Evolutionary conservation across 2,329 filamentous ascomycete species (phyloP).

Genomic region (Pseudogymnoascus verrucosus): DNA sequence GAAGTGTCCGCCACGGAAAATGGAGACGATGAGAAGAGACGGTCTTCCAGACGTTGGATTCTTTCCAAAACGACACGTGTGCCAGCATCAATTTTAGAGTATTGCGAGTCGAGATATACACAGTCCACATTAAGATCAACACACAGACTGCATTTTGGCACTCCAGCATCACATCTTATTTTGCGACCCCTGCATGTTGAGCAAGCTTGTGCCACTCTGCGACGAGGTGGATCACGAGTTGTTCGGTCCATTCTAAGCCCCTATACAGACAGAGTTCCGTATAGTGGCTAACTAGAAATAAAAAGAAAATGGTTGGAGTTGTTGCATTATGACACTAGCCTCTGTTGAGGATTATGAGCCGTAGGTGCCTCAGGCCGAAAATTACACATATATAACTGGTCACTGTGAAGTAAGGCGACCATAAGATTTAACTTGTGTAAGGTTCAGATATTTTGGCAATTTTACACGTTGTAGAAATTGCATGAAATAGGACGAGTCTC

Average conservation of each 20-base stretch:
- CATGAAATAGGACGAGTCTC: neutral
- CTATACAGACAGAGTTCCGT: neutral
- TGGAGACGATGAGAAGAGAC: constrained; percentile 16
- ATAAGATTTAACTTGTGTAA: too few species aligned
- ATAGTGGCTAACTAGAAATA: neutral
- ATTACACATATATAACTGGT: too few species aligned
- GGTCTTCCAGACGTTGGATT: constrained; percentile 27
- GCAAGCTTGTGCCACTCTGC: constrained; percentile 24
- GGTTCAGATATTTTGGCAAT: neutral
- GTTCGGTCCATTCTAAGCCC: neutral
- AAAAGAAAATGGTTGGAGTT: neutral
- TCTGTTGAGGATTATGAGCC: too few species aligned
- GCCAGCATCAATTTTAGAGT: constrained; percentile 25
- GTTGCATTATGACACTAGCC: neutral
- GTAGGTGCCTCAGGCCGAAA: too few species aligned
- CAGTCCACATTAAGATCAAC: constrained; percentile 25
- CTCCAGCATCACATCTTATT: constrained; percentile 26
- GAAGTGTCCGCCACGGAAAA: neutral
- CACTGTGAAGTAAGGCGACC: too few species aligned
- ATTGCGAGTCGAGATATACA: constrained; percentile 25
- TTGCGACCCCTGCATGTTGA: constrained; percentile 27
- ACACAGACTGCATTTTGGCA: constrained; percentile 26
- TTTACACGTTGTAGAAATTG: neutral
- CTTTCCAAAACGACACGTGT: constrained; percentile 25
- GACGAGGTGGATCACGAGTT: constrained; percentile 12